Base-by-base conservation (phyloP, 805 yeast species). In the Suhomyces pyralidae region DNA sequence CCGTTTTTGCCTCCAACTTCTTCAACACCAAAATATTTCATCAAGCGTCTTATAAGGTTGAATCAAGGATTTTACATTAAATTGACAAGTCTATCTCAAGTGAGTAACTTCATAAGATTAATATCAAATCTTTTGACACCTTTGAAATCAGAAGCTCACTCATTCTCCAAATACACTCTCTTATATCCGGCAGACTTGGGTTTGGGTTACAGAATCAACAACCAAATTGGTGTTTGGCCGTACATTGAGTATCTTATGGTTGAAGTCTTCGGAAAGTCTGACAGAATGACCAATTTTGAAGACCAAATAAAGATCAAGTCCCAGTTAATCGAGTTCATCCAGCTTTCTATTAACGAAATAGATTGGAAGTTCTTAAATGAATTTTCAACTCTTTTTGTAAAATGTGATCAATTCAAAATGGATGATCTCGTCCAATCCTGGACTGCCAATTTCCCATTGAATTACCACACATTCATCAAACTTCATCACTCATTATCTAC, bases 191-290 rank as follows among this genome's bases (percentile, higher is more conserved):
- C 72, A 6, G 81, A 79, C 49, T 65, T 90, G 25, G 97, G 97
- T 0, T 64, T 65, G 2, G 73, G 75, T 0, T 80, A 83, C 56
- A 78, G 96, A 59, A 46, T 55, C 34, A 64, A 67, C 49, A 80
- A 65, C 45, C 64, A 73, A 30, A 66, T 76, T 15, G 96, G 97
- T 2, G 68, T 90, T 5, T 82, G 91, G 82, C 90, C 94, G 2
- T 93, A 92, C 60, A 65, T 88, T 50, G 93, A 90, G 50, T 90
- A 82, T 59, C 64, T 91, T 12, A 62, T 88, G n/a, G 70, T 78
- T 10, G 88, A 86, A 43, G 81, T 91, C 0, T 82, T 91, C 57
- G 80, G 78, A 6, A 79, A 81, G 24, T 71, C 88, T 2, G 50
- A 70, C 2, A 67, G 74, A 7, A 65, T 81, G 4, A 63, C 64